phyloP scores from a whole-genome alignment of 1,139 yeast genomes.

The Ogataea hybrid region DNA sequence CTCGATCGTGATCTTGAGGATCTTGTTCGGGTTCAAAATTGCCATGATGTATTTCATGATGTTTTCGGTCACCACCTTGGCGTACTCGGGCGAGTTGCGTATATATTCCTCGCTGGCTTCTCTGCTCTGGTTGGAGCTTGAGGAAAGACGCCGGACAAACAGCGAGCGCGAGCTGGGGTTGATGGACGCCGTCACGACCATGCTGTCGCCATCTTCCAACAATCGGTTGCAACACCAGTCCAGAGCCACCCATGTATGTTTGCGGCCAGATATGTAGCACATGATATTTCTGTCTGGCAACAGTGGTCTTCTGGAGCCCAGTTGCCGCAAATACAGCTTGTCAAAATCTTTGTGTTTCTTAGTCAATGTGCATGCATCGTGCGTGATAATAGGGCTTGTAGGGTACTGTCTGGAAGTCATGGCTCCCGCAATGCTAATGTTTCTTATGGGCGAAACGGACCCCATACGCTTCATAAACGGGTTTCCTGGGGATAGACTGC shows the following conservation, averaged over 20 bases:
- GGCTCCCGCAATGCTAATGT: conserved; percentile 5
- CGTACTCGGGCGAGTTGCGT: conserved; percentile 32
- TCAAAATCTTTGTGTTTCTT: conserved; percentile 44
- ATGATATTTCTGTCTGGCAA: conserved; percentile 54
- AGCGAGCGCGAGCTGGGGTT: conserved; percentile 24
- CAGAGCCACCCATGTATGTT: conserved; percentile 77
- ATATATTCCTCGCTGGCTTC: conserved; percentile 24
- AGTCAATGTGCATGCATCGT: conserved; percentile 49
- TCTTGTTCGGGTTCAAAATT: conserved; percentile 46
- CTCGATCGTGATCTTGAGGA: conserved; percentile 61
- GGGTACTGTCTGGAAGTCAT: conserved; percentile 26
- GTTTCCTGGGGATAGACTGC: conserved; percentile 17
- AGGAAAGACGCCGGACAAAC: conserved; percentile 17
- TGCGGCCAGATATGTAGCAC: conserved; percentile 66
- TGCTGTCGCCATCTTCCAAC: conserved; percentile 60
- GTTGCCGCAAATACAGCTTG: conserved; percentile 28
- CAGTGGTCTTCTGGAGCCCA: conserved; percentile 36
- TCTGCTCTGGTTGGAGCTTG: conserved; percentile 18
- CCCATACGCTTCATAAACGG: conserved; percentile 13
- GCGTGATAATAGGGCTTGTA: conserved; percentile 33
- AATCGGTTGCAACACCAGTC: conserved; percentile 61
- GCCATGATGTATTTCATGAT: conserved; percentile 52
- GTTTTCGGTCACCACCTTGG: conserved; percentile 37
- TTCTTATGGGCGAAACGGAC: conserved; percentile 19
- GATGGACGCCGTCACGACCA: conserved; percentile 52